Evolutionary conservation across 2,329 filamentous ascomycete species (phyloP), one percentile per base, ranked within the genome.

Genomic region (Fusarium sp.): DNA sequence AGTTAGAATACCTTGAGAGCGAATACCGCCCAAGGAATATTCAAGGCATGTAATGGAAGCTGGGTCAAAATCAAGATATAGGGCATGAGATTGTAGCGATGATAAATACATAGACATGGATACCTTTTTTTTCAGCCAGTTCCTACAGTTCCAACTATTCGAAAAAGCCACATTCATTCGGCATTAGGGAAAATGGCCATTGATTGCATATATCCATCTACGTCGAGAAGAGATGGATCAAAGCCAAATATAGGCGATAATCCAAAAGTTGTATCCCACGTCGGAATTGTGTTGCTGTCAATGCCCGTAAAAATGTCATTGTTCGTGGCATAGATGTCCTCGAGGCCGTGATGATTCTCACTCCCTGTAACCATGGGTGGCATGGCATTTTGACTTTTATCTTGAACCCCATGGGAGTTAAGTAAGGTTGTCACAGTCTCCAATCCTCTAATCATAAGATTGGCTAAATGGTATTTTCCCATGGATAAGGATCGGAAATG

Each of bases 1-100:
- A 92, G 73, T 83, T 87, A 65, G 81, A 83, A 55, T 89, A 88
- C 70, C 77, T 91, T 6, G 89, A 91, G 76, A 88, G 89, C 75
- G 81, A 85, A 19, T 92, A 92, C 73, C 62, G 84, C 59, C 85
- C 88, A 1, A 87, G 88, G 79, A 70, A 77, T 7, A 80, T 87
- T 22, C 59, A 76, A 2, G 84, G 69, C 1, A 72, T 73, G 69
- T 73, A 62, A 15, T 33, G 6, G 24, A 6, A 4, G 10, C 11
- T 11, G 3, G 24, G 6, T 10, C 17, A 3, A 6, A 22, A 10
- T 1, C 1, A 5, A 19, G 6, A 2, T 11, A 19, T 4, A 11
- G 22, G n/a, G 21, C 15, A 49, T 44, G 33, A 9, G 8, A 8
- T 33, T 15, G 8, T 31, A 11, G 15, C 7, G 13, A 8, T 17